Evolutionary conservation across 2,329 filamentous ascomycete genomes (phyloP).

Genomic region (Calonectria naviculata): DNA sequence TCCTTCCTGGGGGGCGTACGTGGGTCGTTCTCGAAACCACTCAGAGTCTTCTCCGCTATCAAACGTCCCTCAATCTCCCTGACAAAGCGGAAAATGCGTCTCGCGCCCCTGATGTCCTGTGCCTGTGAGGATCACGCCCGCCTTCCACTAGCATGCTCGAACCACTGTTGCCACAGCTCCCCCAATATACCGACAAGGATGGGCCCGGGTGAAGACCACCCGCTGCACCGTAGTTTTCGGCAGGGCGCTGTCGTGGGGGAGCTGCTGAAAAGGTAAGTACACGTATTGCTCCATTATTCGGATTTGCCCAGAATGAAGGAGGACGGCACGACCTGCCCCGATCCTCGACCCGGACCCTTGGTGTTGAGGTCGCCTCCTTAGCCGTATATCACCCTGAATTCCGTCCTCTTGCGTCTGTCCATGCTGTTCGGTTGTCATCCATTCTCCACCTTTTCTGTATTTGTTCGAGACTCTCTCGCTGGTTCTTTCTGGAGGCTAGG

Average conservation of each 20-base stretch:
- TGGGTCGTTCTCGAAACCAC: conserved; percentile 11
- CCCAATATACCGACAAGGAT: conserved; percentile 23
- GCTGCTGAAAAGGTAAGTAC: conserved; percentile 1
- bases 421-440: conserved; percentile 5
- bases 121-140: conserved; percentile 2
- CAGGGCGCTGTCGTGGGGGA: conserved; percentile 11
- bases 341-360: background rate
- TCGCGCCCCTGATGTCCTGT: conserved; percentile 21
- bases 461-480: background rate
- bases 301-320: conserved; percentile 7
- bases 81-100: conserved; percentile 1
- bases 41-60: background rate
- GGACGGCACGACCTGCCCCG: conserved; percentile 2
- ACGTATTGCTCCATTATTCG: conserved; percentile 10
- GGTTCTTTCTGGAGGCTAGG: conserved; percentile 11
- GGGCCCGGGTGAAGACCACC: conserved; percentile 1
- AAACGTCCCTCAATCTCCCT: conserved; percentile 9
- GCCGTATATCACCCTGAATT: conserved; percentile 25
- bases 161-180: conserved; percentile 18
- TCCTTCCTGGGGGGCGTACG: conserved; percentile 5
- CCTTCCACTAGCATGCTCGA: conserved; percentile 19
- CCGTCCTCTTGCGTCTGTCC: conserved; percentile 6
- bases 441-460: background rate
- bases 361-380: conserved; percentile 15
- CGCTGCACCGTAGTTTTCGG: background rate